A percentile compares a stretch with the other conserved stretches of the same genome.
Conservation (phyloP, 495 filamentous ascomycete genomes). For the Penicillium odoratum region DNA sequence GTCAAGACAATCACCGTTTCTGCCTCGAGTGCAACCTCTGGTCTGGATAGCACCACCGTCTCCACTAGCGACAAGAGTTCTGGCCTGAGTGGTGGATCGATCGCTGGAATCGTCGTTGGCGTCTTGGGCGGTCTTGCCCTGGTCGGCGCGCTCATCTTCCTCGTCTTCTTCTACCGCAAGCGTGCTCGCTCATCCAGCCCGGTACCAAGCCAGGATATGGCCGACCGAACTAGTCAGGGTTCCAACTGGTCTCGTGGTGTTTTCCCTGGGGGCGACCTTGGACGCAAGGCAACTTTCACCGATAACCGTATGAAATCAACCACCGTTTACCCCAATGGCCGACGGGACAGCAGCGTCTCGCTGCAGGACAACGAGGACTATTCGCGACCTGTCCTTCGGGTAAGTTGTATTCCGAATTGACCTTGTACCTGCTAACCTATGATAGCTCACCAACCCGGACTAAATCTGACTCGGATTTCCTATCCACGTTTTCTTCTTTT, state of each 20-base stretch:
- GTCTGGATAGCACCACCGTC: constrained; percentile 14
- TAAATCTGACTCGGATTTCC: constrained; percentile 20
- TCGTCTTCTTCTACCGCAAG: constrained; percentile 46
- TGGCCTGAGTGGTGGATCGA: constrained; percentile 37
- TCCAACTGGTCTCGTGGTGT: constrained; percentile 43
- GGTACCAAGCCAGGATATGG: constrained; percentile 35
- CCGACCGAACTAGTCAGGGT: constrained; percentile 47
- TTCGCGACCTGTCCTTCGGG: constrained; percentile 55
- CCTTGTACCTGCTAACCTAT: constrained; percentile 23
- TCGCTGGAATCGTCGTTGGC: constrained; percentile 53
- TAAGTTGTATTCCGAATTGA: constrained; percentile 28
- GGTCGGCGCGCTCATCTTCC: constrained; percentile 37
- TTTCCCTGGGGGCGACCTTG: constrained; percentile 40
- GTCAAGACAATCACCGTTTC: constrained; percentile 54
- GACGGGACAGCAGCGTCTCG: constrained; percentile 50
- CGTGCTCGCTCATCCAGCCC: constrained; percentile 35
- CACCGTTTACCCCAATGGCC: constrained; percentile 44
- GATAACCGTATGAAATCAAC: constrained; percentile 48
- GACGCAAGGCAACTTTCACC: constrained; percentile 38
- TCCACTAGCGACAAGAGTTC: constrained; percentile 20
- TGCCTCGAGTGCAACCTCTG: constrained; percentile 36
- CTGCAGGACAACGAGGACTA: constrained; percentile 60
- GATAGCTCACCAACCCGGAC: constrained; percentile 57
- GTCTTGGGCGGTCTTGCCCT: constrained; percentile 46
- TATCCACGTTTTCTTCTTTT: constrained; percentile 9